phyloP scores from a whole-genome alignment of 169 alveolate genomes.

The Cryptosporidium sp. region DNA sequence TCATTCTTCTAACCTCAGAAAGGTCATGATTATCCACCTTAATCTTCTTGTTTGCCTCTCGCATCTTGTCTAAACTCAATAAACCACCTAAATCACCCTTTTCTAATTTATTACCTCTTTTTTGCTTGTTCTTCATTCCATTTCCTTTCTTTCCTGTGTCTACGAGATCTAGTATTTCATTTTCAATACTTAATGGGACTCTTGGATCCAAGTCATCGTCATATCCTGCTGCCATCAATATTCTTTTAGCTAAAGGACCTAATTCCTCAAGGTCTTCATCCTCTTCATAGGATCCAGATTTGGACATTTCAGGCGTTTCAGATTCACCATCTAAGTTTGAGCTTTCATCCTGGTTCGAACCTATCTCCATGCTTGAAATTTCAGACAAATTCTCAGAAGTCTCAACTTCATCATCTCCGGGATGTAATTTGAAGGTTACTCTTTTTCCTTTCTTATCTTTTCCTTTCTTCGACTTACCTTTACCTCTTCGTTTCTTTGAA shows the following conservation, averaged over 20 bases:
- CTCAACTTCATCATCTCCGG: constrained; percentile 5
- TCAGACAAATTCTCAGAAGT: not conserved
- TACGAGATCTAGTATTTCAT: constrained; percentile 18
- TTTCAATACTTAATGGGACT: constrained; percentile 23
- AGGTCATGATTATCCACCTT: constrained; percentile 51
- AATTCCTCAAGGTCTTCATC: constrained; percentile 35
- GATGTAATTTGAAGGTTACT: not conserved
- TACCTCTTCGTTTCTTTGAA: not conserved
- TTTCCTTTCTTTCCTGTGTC: constrained; percentile 18
- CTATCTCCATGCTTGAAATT: not conserved
- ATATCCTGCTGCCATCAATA: constrained; percentile 33
- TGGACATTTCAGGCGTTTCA: not conserved
- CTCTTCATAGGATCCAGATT: not conserved
- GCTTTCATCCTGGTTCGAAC: not conserved
- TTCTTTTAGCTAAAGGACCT: constrained; percentile 24
- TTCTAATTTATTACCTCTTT: not conserved
- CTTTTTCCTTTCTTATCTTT: constrained; percentile 3
- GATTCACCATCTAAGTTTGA: not conserved
- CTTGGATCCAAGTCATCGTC: constrained; percentile 69
- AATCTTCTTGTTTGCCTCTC: not conserved
- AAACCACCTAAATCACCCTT: not conserved
- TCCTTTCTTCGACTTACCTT: not conserved
- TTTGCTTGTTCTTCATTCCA: not conserved
- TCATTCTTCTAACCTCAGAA: constrained; percentile 60
- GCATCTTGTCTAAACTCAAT: constrained; percentile 51